These are phyloP conservation scores for Lipomyces japonicus DNA, from an alignment of 805 yeast genomes.

Conservation along the genomic window DNA sequence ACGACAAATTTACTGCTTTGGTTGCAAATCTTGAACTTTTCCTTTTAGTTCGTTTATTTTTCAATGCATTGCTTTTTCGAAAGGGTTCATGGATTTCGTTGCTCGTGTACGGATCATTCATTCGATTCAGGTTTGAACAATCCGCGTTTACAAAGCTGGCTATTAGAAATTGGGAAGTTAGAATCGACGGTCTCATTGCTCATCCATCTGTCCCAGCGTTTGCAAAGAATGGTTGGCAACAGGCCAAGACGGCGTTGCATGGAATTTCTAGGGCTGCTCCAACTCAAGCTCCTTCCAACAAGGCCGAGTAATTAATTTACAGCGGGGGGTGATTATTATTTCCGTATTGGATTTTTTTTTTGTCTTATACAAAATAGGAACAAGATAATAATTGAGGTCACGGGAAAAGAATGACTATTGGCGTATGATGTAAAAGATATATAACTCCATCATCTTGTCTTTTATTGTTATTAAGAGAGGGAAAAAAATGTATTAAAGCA, in stretches of 20 bases:
- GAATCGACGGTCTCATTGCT: slow-evolving; percentile 56
- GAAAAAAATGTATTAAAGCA: too few species aligned
- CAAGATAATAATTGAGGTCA: too few species aligned
- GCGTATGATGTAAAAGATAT: too few species aligned
- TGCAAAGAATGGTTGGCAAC: slow-evolving; percentile 50
- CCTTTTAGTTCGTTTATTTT: slow-evolving; percentile 41
- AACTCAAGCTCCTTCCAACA: slow-evolving; percentile 11
- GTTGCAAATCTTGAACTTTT: slow-evolving; percentile 59
- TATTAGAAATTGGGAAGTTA: slow-evolving; percentile 65
- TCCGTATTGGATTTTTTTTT: background rate
- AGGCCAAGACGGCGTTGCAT: slow-evolving; percentile 39
- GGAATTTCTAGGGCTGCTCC: slow-evolving; percentile 17
- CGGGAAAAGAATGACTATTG: too few species aligned
- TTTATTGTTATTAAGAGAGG: too few species aligned
- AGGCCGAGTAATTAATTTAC: slow-evolving; percentile 19
- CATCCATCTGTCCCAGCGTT: slow-evolving; percentile 52
- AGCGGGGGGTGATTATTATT: background rate
- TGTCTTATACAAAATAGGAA: too few species aligned
- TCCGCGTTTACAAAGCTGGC: slow-evolving; percentile 68
- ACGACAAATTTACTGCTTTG: slow-evolving; percentile 55
- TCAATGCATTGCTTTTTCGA: slow-evolving; percentile 56
- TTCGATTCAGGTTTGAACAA: slow-evolving; percentile 73
- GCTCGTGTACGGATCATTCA: slow-evolving; percentile 54
- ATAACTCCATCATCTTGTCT: too few species aligned
- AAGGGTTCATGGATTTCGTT: slow-evolving; percentile 55